Base-by-base conservation (phyloP, 2,329 filamentous ascomycete species). In the Fusarium nurragi region DNA sequence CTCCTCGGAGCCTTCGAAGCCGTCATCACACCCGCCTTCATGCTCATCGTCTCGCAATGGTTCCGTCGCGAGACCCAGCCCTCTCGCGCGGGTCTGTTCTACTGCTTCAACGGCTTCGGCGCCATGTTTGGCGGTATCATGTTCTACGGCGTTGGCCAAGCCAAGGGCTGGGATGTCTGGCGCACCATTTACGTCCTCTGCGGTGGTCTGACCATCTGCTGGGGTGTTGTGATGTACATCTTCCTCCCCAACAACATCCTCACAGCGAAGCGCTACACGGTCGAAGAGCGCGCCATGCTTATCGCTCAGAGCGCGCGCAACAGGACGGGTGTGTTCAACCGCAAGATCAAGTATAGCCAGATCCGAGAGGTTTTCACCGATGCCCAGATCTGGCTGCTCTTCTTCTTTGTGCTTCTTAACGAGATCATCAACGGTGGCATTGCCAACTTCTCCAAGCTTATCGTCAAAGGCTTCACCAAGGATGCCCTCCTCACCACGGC, bases 271-370 rank as follows among this genome's bases (percentile, higher is more conserved):
- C 50, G 67, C 1, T 73, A 60, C 49, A 69, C 64, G 0, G 41
- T 71, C 3, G 68, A 71, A 39, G 72, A 74, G 50, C 68, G 71
- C 3, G 71, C 70, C 14, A 78, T 87, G 45, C 89, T 84, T 0
- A 87, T 90, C 3, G 85, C 83, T 57, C 91, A 89, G 73, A 82
- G 92, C 36, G 84, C 78, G 4, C 72, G 78, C 1, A 80, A 84
- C 48, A 73, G 76, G 48, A 81, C 80, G 1, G 81, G 82, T 19
- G 78, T 85, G 13, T 76, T 83, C 18, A 84, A 82, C 67, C 75
- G 77, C 46, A 76, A 74, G n/a, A 82, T 85, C 72, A 83, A 84
- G 61, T 75, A 73, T 65, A 73, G 77, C 25, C 83, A 85, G 65
- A 79, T 85, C 51, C 75, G 76, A 9, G 83, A 85, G 67, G 81